phyloP scores from a whole-genome alignment of 2,329 filamentous ascomycete species.

The Lasiodiplodia gonubiensis region DNA sequence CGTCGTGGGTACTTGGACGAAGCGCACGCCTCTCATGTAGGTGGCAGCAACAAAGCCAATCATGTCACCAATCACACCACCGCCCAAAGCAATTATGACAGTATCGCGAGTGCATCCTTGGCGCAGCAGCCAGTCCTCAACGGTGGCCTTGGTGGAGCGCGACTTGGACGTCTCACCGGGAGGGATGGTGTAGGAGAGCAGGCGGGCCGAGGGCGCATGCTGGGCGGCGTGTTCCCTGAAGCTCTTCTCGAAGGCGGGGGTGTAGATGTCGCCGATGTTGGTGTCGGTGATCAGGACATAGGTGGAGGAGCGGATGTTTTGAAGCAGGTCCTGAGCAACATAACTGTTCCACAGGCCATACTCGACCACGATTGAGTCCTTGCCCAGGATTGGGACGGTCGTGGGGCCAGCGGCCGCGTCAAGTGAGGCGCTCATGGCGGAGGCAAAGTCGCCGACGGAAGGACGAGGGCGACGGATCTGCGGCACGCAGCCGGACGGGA shows the following conservation, averaged over 20 bases:
- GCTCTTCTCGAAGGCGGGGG: constrained; percentile 72
- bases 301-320: constrained; percentile 80
- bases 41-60: constrained; percentile 97
- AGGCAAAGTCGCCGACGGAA: neutral
- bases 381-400: constrained; percentile 81
- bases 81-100: constrained; percentile 90
- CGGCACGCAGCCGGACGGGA: constrained; percentile 20
- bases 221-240: constrained; percentile 62
- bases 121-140: constrained; percentile 96
- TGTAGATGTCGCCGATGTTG: constrained; percentile 82
- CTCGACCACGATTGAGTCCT: constrained; percentile 89
- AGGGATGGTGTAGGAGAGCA: constrained; percentile 88
- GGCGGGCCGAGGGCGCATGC: constrained; percentile 60
- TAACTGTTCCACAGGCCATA: constrained; percentile 87
- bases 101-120: constrained; percentile 94
- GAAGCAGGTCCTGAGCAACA: constrained; percentile 79
- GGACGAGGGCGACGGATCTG: neutral
- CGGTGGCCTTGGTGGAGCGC: constrained; percentile 88
- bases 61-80: constrained; percentile 97
- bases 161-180: constrained; percentile 95
- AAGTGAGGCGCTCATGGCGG: constrained; percentile 25
- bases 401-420: constrained; percentile 49
- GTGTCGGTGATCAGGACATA: constrained; percentile 98
- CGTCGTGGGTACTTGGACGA: constrained; percentile 95
- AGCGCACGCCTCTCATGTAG: constrained; percentile 96